Conservation (phyloP, 208 protist genomes). For the Strigomonas culicis region DNA sequence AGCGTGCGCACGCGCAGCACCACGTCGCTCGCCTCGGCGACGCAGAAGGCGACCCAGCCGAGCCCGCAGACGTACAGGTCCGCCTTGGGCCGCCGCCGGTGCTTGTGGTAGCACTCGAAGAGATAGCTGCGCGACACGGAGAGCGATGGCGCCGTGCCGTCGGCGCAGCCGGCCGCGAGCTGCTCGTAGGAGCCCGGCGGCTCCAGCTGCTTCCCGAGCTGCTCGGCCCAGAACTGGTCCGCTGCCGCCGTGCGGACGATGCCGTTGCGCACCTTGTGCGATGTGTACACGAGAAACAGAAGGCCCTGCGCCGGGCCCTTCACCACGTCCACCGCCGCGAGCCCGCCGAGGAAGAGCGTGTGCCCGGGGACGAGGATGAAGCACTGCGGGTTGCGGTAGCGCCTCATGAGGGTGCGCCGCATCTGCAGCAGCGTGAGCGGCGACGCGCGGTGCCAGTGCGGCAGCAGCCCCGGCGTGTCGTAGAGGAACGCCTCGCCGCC, state of each 20-base stretch:
- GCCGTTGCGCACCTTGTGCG: slow-evolving; percentile 76
- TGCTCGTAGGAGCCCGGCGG: slow-evolving; percentile 83
- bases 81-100: slow-evolving; percentile 78
- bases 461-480: slow-evolving; percentile 86
- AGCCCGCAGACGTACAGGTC: slow-evolving; percentile 90
- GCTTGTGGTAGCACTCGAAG: slow-evolving; percentile 84
- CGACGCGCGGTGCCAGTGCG: slow-evolving; percentile 82
- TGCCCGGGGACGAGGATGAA: slow-evolving; percentile 80
- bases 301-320: slow-evolving; percentile 65
- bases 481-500: slow-evolving; percentile 44
- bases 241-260: slow-evolving; percentile 72
- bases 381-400: slow-evolving; percentile 83
- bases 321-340: slow-evolving; percentile 85
- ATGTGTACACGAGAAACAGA: slow-evolving; percentile 89
- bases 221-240: slow-evolving; percentile 78
- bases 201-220: slow-evolving; percentile 74
- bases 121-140: slow-evolving; percentile 76
- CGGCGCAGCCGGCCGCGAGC: slow-evolving; percentile 21
- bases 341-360: slow-evolving; percentile 79
- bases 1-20: slow-evolving; percentile 89
- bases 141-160: slow-evolving; percentile 23
- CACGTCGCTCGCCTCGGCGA: slow-evolving; percentile 74
- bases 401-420: slow-evolving; percentile 85
- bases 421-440: slow-evolving; percentile 86
- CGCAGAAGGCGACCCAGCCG: slow-evolving; percentile 85